Base-by-base conservation (phyloP, 2,329 filamentous ascomycete genomes). In the Annulohypoxylon truncatum region DNA sequence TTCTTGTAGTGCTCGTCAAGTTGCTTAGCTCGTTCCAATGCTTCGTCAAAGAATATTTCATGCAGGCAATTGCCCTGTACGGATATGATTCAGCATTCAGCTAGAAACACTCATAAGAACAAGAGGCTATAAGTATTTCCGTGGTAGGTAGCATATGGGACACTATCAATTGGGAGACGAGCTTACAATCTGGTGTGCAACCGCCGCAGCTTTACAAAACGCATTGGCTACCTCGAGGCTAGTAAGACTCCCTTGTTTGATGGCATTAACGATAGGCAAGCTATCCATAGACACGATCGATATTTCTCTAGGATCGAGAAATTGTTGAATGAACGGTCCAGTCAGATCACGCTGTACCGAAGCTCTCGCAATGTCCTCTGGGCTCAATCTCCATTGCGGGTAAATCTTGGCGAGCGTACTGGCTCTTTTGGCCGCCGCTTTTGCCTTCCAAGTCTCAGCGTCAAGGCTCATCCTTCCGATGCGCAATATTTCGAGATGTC, bases 141-240 rank as follows among this genome's bases (percentile, higher is more conserved):
- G 12, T 13, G 13, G 6, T 9, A n/a, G n/a, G n/a, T n/a, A 18
- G 13, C 22, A 38, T 40, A 31, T 22, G 38, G 10, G 10, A 42
- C 18, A 4, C 4, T 4, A 42, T 22, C 26, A 59, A 31, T 24
- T 18, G 46, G 22, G 28, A 48, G 59, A 40, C 70, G 69, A 40
- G 18, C 69, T 72, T 35, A 75, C 72, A 35, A 82, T 75, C 62
- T 85, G 82, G 38, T 84, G 82, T 0, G 81, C 81, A 15, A 85
- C 77, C 1, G 81, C 80, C 2, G 82, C 81, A 22, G 82, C 76
- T 69, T 84, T 85, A 54, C 81, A 81, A 66, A 85, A 85, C 0
- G 82, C 82, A 2, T 22, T 68, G 6, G 67, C 63, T 20, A 73
- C 72, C 33, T 67, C 55, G 4, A 71, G 29, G 3, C 65, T 58